These are phyloP conservation scores for Golovinomyces cichoracearum DNA, from an alignment of 2,329 filamentous ascomycete species.

Conservation along the genomic window DNA sequence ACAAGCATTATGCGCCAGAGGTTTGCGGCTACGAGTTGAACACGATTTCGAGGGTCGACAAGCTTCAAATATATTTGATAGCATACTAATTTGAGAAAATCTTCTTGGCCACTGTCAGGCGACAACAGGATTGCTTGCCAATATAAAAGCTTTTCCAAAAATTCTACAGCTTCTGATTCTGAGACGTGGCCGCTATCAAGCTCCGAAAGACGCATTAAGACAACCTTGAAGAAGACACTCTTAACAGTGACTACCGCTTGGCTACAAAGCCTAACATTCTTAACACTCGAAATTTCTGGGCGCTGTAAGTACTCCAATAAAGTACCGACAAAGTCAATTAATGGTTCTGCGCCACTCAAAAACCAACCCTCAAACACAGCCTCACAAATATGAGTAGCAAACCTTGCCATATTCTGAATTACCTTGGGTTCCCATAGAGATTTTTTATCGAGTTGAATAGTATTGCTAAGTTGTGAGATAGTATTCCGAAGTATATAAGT, in stretches of 20 bases:
- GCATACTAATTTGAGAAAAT: conserved; percentile 63
- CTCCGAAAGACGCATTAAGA: conserved; percentile 61
- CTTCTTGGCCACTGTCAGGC: conserved; percentile 50
- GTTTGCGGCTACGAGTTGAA: conserved; percentile 53
- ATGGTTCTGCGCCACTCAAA: conserved; percentile 55
- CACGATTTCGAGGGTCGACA: conserved; percentile 37
- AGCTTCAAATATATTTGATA: conserved; percentile 83
- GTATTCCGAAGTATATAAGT: conserved; percentile 62
- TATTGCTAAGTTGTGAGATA: conserved; percentile 41
- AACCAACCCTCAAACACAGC: conserved; percentile 94
- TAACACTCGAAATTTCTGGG: conserved; percentile 53
- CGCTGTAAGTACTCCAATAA: conserved; percentile 72
- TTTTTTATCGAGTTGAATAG: conserved; percentile 45
- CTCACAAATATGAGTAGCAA: conserved; percentile 59
- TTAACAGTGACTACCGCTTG: conserved; percentile 57
- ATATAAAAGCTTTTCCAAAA: conserved; percentile 69
- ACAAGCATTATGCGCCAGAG: conserved; percentile 82
- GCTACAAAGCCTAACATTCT: conserved; percentile 73
- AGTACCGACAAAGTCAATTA: conserved; percentile 66
- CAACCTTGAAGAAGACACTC: conserved; percentile 49
- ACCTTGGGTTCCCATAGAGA: conserved; percentile 56
- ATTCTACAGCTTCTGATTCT: conserved; percentile 36
- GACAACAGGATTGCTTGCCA: conserved; percentile 85
- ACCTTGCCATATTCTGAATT: conserved; percentile 62
- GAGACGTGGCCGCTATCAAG: conserved; percentile 39